Base-by-base conservation (phyloP, 75 land plant genomes). In the Gnetum montanum region DNA sequence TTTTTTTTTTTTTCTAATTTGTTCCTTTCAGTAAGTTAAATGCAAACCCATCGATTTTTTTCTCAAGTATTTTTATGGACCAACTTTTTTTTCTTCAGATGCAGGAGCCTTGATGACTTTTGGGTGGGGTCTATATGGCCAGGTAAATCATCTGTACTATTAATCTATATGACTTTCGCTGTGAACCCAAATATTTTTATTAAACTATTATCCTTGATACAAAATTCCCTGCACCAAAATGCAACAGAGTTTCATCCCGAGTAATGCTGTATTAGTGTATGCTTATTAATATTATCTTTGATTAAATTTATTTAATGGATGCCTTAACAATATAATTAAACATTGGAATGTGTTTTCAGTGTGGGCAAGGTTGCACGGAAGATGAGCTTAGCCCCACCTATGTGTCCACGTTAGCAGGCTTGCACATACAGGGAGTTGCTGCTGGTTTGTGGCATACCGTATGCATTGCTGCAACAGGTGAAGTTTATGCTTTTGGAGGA, bases 41-140 rank as follows among this genome's bases (percentile, higher is more conserved):
- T n/a, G n/a, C n/a, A n/a, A n/a, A n/a, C n/a, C n/a, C n/a, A n/a
- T n/a, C n/a, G n/a, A n/a, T n/a, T n/a, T n/a, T n/a, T n/a, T n/a
- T n/a, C n/a, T n/a, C n/a, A n/a, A n/a, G n/a, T n/a, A n/a, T n/a
- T n/a, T n/a, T n/a, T n/a, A n/a, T n/a, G n/a, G n/a, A n/a, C n/a
- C n/a, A n/a, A 16, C 16, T 29, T 15, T 33, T 24, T 27, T 40
- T 28, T 5, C 4, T 28, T 58, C 70, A 95, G 99, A 95, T 86
- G 85, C 85, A 47, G 99, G 99, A 48, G 88, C 93, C 23, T 35
- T 90, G 23, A 68, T 95, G 54, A 75, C 97, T 3, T 95, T 95
- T 77, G 99, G 99, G 18, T 95, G 99, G 99, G 99, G 99, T 43
- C 79, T 90, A 24, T 90, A 95, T 69, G 99, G 99, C 48, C 99